A percentile compares a stretch with the other conserved stretches of the same genome.
These are phyloP conservation scores for Cercospora sp. DNA, from an alignment of 2,329 filamentous ascomycete genomes.

Conservation along the genomic window DNA sequence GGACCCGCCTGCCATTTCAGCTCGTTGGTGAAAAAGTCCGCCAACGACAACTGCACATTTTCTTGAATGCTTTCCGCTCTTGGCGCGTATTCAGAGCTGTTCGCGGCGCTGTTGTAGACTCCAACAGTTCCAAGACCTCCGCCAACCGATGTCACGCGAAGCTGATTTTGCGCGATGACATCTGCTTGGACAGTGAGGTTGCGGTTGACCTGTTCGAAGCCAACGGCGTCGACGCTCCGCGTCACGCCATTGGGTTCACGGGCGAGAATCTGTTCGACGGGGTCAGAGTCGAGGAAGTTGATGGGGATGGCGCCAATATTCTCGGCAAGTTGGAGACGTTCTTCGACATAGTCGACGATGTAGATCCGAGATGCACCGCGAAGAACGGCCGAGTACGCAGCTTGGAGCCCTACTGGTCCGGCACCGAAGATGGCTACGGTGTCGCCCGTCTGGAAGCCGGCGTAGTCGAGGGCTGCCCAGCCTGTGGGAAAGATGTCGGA, in stretches of 20 bases:
- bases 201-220: conserved; percentile 52
- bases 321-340: neutral
- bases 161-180: conserved; percentile 13
- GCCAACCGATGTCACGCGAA: conserved; percentile 10
- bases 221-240: conserved; percentile 63
- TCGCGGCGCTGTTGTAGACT: conserved; percentile 1
- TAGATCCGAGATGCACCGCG: conserved; percentile 19
- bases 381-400: conserved; percentile 61
- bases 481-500: conserved; percentile 9
- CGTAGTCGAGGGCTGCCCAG: conserved; percentile 6
- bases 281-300: conserved; percentile 60
- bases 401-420: conserved; percentile 65
- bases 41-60: neutral
- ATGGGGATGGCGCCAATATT: conserved; percentile 61
- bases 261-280: conserved; percentile 60
- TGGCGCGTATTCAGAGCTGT: neutral
- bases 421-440: conserved; percentile 12
- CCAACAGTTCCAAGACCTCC: conserved; percentile 15
- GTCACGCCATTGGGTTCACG: conserved; percentile 61
- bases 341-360: neutral
- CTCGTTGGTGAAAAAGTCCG: neutral
- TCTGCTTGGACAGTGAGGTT: neutral
- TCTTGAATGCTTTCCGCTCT: neutral
- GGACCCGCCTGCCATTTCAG: neutral
- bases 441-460: conserved; percentile 1